Base-by-base conservation (phyloP, 2,329 filamentous ascomycete genomes). In the Diaporthe velutina region DNA sequence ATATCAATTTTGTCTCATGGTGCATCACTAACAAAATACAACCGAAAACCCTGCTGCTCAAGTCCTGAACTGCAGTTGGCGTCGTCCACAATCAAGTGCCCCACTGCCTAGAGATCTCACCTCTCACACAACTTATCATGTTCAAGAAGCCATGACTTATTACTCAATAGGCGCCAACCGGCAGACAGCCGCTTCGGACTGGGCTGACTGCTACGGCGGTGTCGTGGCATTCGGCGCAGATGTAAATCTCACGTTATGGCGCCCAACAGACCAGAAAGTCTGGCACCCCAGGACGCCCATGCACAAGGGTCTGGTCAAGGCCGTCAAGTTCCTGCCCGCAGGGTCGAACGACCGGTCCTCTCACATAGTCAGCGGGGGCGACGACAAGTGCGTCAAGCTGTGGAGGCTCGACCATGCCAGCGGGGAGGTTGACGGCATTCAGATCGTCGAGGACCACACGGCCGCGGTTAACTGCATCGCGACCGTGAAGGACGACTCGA, bases 151-250 rank as follows among this genome's bases (percentile, higher is more conserved):
- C 38, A 81, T 86, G 77, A 84, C 87, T 76, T 91, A 92, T 78
- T 83, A 97, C 78, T 93, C 95, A 61, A 92, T 93, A 77, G 97
- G 97, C 76, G 96, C 95, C 61, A 99, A 98, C 83, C 90, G 96
- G 79, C 95, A 98, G 80, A 94, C 96, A 25, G 92, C 93, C 22
- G 94, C 95, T 38, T 96, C 96, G 38, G 96, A 98, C 85, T 99
- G 97, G 97, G 64, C 64, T 68, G 92, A 94, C 81, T 81, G 85
- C 28, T 85, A 89, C 77, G 94, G 93, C 13, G 82, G 95, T 58
- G 70, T 73, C 42, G 87, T 99, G 71, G 97, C 95, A 40, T 99
- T 95, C 85, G 97, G 97, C 42, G 93, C 96, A 12, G 95, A 97
- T 83, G 92, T 93, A 79, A 97, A 97, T 84, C 90, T 99, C 79